phyloP scores from a whole-genome alignment of 495 filamentous ascomycete species.

The Lasiosphaeria hispida region DNA sequence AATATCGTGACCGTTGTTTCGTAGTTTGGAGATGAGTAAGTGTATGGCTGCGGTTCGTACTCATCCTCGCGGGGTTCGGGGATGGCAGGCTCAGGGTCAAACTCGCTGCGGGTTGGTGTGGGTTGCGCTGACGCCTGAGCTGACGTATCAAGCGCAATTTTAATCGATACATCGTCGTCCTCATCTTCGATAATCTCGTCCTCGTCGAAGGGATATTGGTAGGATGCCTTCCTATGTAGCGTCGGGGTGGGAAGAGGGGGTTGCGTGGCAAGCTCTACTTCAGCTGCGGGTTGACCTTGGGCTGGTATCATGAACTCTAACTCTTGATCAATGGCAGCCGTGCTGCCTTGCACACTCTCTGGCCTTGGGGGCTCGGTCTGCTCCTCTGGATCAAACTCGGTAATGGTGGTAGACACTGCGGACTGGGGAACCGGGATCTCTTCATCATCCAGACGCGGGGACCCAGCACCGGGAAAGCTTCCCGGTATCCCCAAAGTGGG shows the following conservation, averaged over 20 bases:
- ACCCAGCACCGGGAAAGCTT: conserved; percentile 42
- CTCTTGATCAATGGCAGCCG: conserved; percentile 26
- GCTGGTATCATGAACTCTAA: conserved; percentile 14
- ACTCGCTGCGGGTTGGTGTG: conserved; percentile 31
- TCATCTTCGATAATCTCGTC: conserved; percentile 40
- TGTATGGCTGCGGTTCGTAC: conserved; percentile 40
- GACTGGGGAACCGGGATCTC: conserved; percentile 43
- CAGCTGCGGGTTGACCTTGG: background rate
- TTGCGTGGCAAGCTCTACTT: conserved; percentile 15
- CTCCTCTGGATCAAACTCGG: conserved; percentile 67
- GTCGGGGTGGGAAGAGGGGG: conserved; percentile 1
- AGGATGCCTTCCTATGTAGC: conserved; percentile 34
- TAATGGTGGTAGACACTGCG: conserved; percentile 57
- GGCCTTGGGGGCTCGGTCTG: conserved; percentile 55
- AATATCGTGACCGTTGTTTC: conserved; percentile 47
- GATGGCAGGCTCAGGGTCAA: conserved; percentile 15
- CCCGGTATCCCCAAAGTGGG: conserved; percentile 68
- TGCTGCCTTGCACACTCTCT: conserved; percentile 15
- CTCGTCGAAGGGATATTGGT: conserved; percentile 38
- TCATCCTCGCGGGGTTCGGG: conserved; percentile 28
- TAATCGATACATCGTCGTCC: conserved; percentile 39
- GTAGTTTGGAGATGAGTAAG: conserved; percentile 31
- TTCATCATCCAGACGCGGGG: conserved; percentile 36
- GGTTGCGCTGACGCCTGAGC: conserved; percentile 25
- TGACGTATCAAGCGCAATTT: conserved; percentile 41